Conservation (phyloP, 495 filamentous ascomycete genomes). For the Choiromyces venosus region DNA sequence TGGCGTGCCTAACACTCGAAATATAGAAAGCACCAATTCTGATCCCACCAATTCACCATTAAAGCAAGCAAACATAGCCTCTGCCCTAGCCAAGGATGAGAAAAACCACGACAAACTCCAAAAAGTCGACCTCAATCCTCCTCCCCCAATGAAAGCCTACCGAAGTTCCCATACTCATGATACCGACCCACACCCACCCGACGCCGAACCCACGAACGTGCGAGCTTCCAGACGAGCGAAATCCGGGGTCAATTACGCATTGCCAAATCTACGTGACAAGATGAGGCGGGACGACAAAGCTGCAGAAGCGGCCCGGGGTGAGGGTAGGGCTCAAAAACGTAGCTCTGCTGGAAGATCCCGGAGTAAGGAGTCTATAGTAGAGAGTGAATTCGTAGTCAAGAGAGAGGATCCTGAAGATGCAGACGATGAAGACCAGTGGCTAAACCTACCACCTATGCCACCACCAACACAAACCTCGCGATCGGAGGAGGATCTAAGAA, state of each 20-base stretch:
- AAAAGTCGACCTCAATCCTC: constrained; percentile 24
- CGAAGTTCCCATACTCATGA: constrained; percentile 28
- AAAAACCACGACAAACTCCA: constrained; percentile 23
- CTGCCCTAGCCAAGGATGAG: constrained; percentile 10
- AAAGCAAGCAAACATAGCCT: constrained; percentile 38
- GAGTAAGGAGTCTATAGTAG: constrained; percentile 20
- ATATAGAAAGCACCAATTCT: constrained; percentile 53
- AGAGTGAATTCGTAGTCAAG: constrained; percentile 7
- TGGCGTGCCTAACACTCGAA: constrained; percentile 34
- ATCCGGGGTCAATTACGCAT: constrained; percentile 70
- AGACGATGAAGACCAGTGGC: constrained; percentile 23
- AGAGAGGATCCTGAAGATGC: constrained; percentile 13
- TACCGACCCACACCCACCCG: constrained; percentile 52
- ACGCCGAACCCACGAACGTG: constrained; percentile 45
- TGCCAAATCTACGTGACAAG: constrained; percentile 78
- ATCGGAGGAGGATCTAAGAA: constrained; percentile 22
- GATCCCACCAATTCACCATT: constrained; percentile 46
- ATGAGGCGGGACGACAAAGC: constrained; percentile 60
- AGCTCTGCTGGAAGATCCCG: constrained; percentile 13
- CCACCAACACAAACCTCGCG: constrained; percentile 16
- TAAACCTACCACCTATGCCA: constrained; percentile 19
- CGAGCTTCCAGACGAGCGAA: constrained; percentile 53
- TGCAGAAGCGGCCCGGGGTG: constrained; percentile 13
- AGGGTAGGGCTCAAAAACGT: constrained; percentile 20
- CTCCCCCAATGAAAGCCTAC: constrained; percentile 27